Evolutionary conservation across 768 basidiomycete species (phyloP), one percentile per base, ranked within the genome.

Genomic region (Rhodosporidiobolus odoratus): DNA sequence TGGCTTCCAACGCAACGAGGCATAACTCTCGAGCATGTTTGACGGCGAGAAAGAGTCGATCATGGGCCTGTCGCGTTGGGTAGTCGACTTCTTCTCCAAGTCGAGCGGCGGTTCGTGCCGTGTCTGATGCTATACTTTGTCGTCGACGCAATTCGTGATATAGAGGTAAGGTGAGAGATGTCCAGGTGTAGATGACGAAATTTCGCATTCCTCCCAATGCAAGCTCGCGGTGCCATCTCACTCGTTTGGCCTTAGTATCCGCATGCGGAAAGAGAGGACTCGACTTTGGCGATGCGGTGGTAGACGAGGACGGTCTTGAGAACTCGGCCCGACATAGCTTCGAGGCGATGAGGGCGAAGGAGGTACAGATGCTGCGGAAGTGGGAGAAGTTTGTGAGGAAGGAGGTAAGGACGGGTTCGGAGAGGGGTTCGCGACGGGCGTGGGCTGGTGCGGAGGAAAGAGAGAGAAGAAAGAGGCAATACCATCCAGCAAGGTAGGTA

Each of bases 181-280:
- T n/a, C 23, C 23, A 40, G 10, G 10, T 12, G 38, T 27, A 58
- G 57, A 12, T 25, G 21, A 40, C 15, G 38, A 58, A 17, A 15
- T 38, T 40, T n/a, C 57, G 37, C 25, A 58, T 2, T 4, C 57
- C 57, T n/a, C 27, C n/a, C 37, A 58, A 34, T 8, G 57, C 57
- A 23, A 38, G 37, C 10, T 23, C 5, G 6, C 25, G 57, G 7
- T 37, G 25, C 37, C 37, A 58, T 2, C 57, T 37, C 25, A 3
- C 7, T 12, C 19, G 37, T n/a, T 3, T 19, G 1, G 37, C 25
- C 9, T 7, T 8, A 3, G 50, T 19, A 13, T 34, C 35, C 9
- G 57, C 57, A 40, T 58, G 57, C 37, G 57, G 57, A 40, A 58
- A 58, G 38, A 58, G 54, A 3, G 50, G 35, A 34, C 12, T 32